Base-by-base conservation (phyloP, 305 asterid species). In the Fraxinus paxiana region DNA sequence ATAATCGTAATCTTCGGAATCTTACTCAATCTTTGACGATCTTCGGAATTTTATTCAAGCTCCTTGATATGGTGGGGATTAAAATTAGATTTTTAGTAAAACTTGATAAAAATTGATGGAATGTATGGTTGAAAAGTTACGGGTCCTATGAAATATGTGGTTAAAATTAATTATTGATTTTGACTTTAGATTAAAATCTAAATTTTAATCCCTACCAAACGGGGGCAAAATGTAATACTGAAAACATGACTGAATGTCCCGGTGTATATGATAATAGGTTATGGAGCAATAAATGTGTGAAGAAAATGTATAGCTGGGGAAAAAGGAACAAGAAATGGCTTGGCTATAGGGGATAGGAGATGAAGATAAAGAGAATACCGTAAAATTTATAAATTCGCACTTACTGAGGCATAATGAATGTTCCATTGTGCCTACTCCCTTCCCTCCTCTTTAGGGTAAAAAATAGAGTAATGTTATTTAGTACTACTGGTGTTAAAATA, bases 221-320 rank as follows among this genome's bases (percentile, higher is more conserved):
- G 10, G 0, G 48, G 48, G 4, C 48, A 9, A 43, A 43, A 48
- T 28, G 24, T 10, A 69, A 26, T 31, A 59, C 26, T 28, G 69
- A 82, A 46, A 59, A 46, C n/a, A 51, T 77, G 56, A 73, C 28
- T 31, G 46, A 77, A 46, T 75, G 24, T 24, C 59, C 26, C 30
- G 13, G 56, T 54, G 80, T 61, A 28, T 69, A 30, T 69, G 41
- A 4, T 28, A 9, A 69, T 38, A 4, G 9, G 74, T 69, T 28
- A 69, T 30, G 41, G 24, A 15, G 17, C 73, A 65, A 5, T 26
- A 65, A 3, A 22, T 65, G 35, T 65, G 35, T 65, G 30, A 24
- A 26, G 73, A 26, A 26, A 17, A 56, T 56, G 67, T 56, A 17
- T 56, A 56, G 67, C 26, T 56, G 26, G 67, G 28, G 28, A 56